A percentile compares a stretch with the other conserved stretches of the same genome.
Conservation (phyloP, 2,329 filamentous ascomycete genomes). For the Hypomyces rosellus region DNA sequence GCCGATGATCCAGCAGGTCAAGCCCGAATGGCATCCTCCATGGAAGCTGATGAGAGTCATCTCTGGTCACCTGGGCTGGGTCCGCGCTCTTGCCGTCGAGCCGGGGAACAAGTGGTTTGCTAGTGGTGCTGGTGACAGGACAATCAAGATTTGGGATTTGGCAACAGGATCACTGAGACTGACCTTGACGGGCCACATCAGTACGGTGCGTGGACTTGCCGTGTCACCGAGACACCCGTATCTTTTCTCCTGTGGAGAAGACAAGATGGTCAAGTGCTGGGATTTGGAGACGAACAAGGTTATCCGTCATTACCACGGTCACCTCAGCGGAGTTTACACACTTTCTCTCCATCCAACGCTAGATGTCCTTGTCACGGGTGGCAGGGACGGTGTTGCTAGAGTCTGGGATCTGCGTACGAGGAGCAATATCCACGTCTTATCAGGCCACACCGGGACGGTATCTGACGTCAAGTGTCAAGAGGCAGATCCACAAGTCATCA, state of each 20-base stretch:
- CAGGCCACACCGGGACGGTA: slow-evolving; percentile 86
- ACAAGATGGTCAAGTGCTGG: slow-evolving; percentile 99
- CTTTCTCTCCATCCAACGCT: slow-evolving; percentile 88
- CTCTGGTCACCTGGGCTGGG: slow-evolving; percentile 94
- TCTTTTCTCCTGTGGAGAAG: slow-evolving; percentile 94
- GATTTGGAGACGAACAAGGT: slow-evolving; percentile 99
- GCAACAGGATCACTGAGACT: slow-evolving; percentile 78
- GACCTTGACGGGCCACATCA: slow-evolving; percentile 90
- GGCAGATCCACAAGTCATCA: slow-evolving; percentile 92
- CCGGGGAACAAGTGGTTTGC: slow-evolving; percentile 98
- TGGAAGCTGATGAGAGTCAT: slow-evolving; percentile 99
- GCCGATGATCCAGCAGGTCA: slow-evolving; percentile 39
- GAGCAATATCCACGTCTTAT: slow-evolving; percentile 89
- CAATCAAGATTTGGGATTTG: slow-evolving; percentile 98
- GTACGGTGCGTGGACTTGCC: slow-evolving; percentile 83
- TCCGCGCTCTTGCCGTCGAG: slow-evolving; percentile 81
- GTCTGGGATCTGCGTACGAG: slow-evolving; percentile 99
- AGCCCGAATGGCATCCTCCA: slow-evolving; percentile 92
- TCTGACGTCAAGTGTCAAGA: slow-evolving; percentile 89
- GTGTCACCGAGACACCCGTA: slow-evolving; percentile 93
- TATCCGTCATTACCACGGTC: slow-evolving; percentile 94
- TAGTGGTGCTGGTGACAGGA: slow-evolving; percentile 88
- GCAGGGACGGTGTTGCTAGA: slow-evolving; percentile 85
- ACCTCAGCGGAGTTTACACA: slow-evolving; percentile 92
- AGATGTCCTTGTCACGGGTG: slow-evolving; percentile 90